Conservation (phyloP, 108 stramenopile species). For the Cyclotella sp. region DNA sequence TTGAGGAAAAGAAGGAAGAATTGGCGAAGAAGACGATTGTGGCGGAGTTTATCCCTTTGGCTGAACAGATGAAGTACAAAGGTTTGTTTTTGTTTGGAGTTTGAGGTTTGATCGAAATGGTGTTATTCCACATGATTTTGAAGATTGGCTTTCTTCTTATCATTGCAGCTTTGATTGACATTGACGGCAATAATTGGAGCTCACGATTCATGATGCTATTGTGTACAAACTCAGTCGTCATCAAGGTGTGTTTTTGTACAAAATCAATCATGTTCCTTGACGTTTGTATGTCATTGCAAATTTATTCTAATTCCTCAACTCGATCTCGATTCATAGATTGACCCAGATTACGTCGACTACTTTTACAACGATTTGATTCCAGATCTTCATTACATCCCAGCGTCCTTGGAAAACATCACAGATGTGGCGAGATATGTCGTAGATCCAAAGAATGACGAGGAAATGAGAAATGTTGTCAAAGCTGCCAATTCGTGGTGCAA, state of each 20-base stretch:
- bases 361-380: constrained; percentile 37
- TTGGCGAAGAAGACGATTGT: constrained; percentile 18
- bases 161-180: constrained; percentile 33
- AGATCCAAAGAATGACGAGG: constrained; percentile 16
- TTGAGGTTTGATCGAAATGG: background rate
- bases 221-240: constrained; percentile 46
- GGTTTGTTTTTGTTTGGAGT: background rate
- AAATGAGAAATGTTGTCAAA: constrained; percentile 34
- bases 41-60: constrained; percentile 11
- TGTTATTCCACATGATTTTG: background rate
- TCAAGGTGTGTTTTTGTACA: constrained; percentile 13
- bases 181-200: constrained; percentile 51
- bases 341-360: constrained; percentile 46
- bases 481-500: constrained; percentile 42
- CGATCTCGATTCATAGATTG: constrained; percentile 15
- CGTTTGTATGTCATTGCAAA: background rate
- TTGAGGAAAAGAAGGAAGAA: constrained; percentile 20
- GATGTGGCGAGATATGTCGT: constrained; percentile 24
- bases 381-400: constrained; percentile 42
- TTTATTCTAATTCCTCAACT: no score
- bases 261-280: background rate
- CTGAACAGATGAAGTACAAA: constrained; percentile 46
- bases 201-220: constrained; percentile 34
- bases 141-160: background rate
- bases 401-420: constrained; percentile 25